Percentiles rank a stretch among this genome's conserved stretches.
Conservation (phyloP, 805 yeast genomes). For the Tetrapisispora phaffii region DNA sequence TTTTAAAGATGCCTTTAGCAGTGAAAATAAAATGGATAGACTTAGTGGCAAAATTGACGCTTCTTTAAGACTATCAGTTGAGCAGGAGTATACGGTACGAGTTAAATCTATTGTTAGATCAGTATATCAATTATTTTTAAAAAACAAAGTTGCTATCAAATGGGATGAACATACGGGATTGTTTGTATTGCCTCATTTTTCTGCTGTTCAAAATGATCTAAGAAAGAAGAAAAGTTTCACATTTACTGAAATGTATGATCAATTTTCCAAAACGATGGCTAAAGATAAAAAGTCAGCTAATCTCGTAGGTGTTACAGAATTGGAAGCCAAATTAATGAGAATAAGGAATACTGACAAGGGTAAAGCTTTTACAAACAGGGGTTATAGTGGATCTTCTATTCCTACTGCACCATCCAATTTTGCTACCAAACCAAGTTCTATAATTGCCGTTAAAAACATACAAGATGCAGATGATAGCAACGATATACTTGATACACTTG, state of each 20-base stretch:
- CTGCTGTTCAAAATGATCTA: background rate
- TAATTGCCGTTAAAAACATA: conserved; percentile 4
- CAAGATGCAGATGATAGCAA: background rate
- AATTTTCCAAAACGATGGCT: background rate
- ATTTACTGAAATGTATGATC: background rate
- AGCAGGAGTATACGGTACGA: conserved; percentile 9
- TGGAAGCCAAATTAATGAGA: conserved; percentile 7
- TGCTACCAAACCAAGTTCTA: conserved; percentile 19
- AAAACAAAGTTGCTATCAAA: conserved; percentile 13
- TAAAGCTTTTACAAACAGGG: conserved; percentile 5
- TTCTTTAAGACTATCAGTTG: conserved; percentile 4
- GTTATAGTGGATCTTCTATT: conserved; percentile 29
- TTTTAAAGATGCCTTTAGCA: conserved; percentile 29
- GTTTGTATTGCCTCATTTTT: background rate
- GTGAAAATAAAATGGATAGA: conserved; percentile 12
- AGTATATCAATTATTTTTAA: conserved; percentile 11
- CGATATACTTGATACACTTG: background rate
- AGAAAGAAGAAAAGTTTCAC: background rate
- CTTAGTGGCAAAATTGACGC: conserved; percentile 12
- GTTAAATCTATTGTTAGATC: conserved; percentile 11
- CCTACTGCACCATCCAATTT: conserved; percentile 25
- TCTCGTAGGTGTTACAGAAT: conserved; percentile 5
- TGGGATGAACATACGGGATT: conserved; percentile 7
- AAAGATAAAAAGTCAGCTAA: background rate
- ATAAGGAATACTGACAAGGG: background rate